Conservation (phyloP, 192 early-diverging fungal species). For the Mortierella antarctica region DNA sequence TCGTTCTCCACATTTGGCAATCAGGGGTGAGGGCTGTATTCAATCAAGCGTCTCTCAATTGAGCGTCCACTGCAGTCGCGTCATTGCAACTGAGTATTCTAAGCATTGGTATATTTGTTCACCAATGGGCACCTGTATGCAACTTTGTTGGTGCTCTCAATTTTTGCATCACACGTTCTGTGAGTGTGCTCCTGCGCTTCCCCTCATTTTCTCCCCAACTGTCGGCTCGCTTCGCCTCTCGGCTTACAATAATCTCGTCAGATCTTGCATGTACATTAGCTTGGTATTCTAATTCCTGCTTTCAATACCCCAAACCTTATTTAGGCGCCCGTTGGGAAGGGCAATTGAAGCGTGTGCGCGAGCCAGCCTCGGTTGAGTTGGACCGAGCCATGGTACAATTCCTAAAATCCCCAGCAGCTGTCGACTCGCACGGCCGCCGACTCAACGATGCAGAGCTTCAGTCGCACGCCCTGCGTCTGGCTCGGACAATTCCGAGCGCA, state of each 20-base stretch:
- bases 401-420: slow-evolving; percentile 35
- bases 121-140: not conserved
- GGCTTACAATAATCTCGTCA: slow-evolving; percentile 1
- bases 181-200: not conserved
- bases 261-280: not conserved
- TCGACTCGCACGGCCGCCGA: slow-evolving; percentile 46
- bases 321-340: slow-evolving; percentile 49
- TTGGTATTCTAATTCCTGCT: not conserved
- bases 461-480: slow-evolving; percentile 37
- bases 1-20: slow-evolving; percentile 32
- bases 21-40: not conserved
- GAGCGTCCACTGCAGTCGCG: no score
- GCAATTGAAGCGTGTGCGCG: slow-evolving; percentile 50
- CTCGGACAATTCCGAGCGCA: slow-evolving; percentile 32
- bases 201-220: not conserved
- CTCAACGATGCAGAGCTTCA: slow-evolving; percentile 52
- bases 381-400: slow-evolving; percentile 52
- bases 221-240: slow-evolving; percentile 33
- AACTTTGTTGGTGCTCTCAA: not conserved
- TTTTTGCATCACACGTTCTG: not conserved
- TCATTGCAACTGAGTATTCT: not conserved
- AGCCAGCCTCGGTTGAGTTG: slow-evolving; percentile 52
- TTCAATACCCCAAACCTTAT: not conserved
- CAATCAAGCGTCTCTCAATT: not conserved
- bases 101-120: not conserved